phyloP scores from a whole-genome alignment of 1,139 yeast species.

The Suhomyces coccinellae region DNA sequence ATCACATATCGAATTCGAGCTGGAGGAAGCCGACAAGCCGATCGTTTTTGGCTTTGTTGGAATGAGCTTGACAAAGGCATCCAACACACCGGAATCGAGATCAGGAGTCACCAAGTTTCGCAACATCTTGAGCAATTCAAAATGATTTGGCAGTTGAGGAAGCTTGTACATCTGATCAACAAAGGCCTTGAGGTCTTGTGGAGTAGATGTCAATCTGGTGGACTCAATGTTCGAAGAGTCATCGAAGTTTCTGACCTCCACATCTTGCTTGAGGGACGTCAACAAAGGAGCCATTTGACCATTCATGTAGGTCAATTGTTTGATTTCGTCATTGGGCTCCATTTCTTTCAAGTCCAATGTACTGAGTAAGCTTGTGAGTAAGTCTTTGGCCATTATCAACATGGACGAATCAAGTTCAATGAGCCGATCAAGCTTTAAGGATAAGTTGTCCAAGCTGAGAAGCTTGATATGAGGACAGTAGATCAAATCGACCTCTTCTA shows the following conservation, averaged over 20 bases:
- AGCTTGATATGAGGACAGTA: slow-evolving; percentile 21
- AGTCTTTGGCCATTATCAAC: slow-evolving; percentile 1
- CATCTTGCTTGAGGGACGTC: slow-evolving; percentile 1
- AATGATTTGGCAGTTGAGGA: slow-evolving; percentile 8
- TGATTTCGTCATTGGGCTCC: slow-evolving; percentile 4
- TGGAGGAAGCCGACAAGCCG: slow-evolving; percentile 7
- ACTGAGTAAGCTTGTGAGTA: background rate
- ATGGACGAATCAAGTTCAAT: slow-evolving; percentile 12
- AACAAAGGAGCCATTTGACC: background rate
- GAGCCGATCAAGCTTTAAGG: slow-evolving; percentile 15
- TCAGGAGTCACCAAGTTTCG: slow-evolving; percentile 12
- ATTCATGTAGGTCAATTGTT: slow-evolving; percentile 6
- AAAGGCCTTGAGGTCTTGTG: slow-evolving; percentile 3
- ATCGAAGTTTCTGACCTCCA: background rate
- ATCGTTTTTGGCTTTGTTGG: slow-evolving; percentile 12
- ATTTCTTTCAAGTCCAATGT: background rate
- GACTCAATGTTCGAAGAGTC: background rate
- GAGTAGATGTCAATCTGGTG: background rate
- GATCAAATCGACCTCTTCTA: slow-evolving; percentile 13
- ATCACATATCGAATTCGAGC: slow-evolving; percentile 13
- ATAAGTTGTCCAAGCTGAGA: slow-evolving; percentile 16
- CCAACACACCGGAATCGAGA: slow-evolving; percentile 11
- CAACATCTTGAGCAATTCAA: slow-evolving; percentile 15
- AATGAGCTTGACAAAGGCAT: slow-evolving; percentile 16
- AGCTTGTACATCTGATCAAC: slow-evolving; percentile 2